These are phyloP conservation scores for Pestalotiopsis sp. DNA, from an alignment of 2,329 filamentous ascomycete species.

Conservation along the genomic window DNA sequence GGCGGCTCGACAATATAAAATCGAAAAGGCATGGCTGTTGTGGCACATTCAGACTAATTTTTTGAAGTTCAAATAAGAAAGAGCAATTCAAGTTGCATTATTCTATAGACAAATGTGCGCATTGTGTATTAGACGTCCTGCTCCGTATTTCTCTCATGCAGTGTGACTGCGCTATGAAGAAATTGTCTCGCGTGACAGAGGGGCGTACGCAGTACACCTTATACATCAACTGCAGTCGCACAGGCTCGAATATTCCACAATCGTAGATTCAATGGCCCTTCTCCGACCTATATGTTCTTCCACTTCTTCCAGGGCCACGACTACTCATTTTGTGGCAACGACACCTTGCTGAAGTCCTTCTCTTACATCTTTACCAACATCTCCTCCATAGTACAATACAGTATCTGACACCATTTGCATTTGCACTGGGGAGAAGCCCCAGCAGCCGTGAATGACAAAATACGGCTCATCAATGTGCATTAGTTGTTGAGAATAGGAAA, in stretches of 20 bases:
- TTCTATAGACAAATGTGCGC: slow-evolving; percentile 2
- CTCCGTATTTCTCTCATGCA: background rate
- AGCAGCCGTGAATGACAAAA: background rate
- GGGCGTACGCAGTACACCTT: background rate
- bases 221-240: background rate
- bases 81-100: background rate
- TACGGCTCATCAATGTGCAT: background rate
- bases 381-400: background rate
- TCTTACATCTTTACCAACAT: background rate
- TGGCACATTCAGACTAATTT: background rate
- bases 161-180: background rate
- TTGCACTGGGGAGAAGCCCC: background rate
- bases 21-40: too few species aligned
- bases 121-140: background rate
- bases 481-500: slow-evolving; percentile 6
- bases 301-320: background rate
- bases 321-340: background rate
- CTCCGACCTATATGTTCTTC: background rate
- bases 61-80: background rate
- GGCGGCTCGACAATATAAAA: too few species aligned
- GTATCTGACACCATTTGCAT: background rate
- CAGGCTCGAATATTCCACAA: background rate
- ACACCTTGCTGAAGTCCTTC: background rate
- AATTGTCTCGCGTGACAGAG: background rate
- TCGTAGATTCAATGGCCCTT: slow-evolving; percentile 1